Conservation (phyloP, 495 filamentous ascomycete genomes). For the Xanthoparmelia taractica region DNA sequence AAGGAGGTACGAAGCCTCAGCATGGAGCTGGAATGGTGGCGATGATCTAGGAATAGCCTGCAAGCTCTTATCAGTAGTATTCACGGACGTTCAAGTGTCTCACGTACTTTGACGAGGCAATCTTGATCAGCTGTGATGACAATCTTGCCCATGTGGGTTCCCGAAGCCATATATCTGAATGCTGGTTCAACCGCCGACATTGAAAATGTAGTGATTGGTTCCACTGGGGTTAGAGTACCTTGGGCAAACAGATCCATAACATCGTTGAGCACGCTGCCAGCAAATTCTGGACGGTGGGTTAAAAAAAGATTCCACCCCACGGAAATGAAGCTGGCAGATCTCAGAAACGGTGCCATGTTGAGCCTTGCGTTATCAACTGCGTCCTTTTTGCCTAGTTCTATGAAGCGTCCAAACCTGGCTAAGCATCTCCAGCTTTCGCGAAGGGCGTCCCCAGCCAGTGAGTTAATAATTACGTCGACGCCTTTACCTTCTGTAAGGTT, state of each 20-base stretch:
- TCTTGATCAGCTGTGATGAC: constrained; percentile 17
- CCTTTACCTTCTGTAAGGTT: constrained; percentile 16
- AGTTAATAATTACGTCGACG: constrained; percentile 23
- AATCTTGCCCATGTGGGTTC: constrained; percentile 20
- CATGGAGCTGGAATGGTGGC: constrained; percentile 14
- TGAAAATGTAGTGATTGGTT: constrained; percentile 13
- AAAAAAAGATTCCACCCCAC: constrained; percentile 41
- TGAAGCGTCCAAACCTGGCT: constrained; percentile 38
- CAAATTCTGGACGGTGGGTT: constrained; percentile 31
- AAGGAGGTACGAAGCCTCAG: constrained; percentile 31
- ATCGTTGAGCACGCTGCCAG: constrained; percentile 35
- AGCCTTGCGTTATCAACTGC: constrained; percentile 29
- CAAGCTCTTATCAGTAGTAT: background rate
- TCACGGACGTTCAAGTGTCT: background rate
- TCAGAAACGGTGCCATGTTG: constrained; percentile 14
- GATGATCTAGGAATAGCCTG: constrained; percentile 8
- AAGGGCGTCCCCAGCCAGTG: constrained; percentile 19
- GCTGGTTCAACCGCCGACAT: constrained; percentile 40
- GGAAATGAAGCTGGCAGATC: constrained; percentile 32
- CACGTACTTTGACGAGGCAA: constrained; percentile 17
- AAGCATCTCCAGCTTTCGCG: constrained; percentile 28
- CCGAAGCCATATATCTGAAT: constrained; percentile 36
- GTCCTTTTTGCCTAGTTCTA: constrained; percentile 41
- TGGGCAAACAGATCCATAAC: constrained; percentile 24
- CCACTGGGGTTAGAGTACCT: background rate